phyloP scores from a whole-genome alignment of 208 protist genomes.

The Trypanosoma platydactyli region DNA sequence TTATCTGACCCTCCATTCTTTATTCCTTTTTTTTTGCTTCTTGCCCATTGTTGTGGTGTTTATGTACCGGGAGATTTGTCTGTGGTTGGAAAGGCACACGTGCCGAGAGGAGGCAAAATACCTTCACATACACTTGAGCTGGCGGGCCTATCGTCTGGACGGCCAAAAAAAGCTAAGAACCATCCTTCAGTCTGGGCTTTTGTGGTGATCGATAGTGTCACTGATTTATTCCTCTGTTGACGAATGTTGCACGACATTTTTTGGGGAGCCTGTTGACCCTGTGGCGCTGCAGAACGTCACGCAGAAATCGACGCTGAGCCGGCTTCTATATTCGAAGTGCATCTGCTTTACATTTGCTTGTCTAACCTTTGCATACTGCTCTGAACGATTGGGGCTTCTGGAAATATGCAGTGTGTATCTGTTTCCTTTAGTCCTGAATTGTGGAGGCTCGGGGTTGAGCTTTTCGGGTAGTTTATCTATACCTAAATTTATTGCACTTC shows the following conservation, averaged over 20 bases:
- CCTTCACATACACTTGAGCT: background rate
- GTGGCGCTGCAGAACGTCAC: slow-evolving; percentile 15
- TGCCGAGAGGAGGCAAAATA: too few species aligned
- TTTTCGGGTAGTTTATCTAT: background rate
- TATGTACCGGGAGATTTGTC: too few species aligned
- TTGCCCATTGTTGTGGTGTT: background rate
- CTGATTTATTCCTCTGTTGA: background rate
- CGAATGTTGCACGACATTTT: background rate
- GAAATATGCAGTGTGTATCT: slow-evolving; percentile 10
- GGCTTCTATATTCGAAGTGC: background rate
- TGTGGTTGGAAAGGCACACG: background rate
- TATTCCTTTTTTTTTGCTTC: slow-evolving; percentile 22
- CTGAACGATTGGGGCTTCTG: background rate
- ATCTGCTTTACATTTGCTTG: background rate
- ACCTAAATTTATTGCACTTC: background rate
- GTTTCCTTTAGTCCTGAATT: background rate
- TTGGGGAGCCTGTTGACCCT: background rate
- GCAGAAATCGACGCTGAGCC: background rate
- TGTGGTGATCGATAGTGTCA: background rate
- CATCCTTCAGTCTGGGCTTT: background rate
- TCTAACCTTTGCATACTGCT: slow-evolving; percentile 13
- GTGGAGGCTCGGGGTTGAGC: background rate
- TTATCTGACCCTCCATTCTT: background rate
- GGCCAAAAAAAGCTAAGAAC: background rate
- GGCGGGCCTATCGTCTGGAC: slow-evolving; percentile 7